phyloP scores from a whole-genome alignment of 2,329 filamentous ascomycete species.

The Apiospora arundinis region DNA sequence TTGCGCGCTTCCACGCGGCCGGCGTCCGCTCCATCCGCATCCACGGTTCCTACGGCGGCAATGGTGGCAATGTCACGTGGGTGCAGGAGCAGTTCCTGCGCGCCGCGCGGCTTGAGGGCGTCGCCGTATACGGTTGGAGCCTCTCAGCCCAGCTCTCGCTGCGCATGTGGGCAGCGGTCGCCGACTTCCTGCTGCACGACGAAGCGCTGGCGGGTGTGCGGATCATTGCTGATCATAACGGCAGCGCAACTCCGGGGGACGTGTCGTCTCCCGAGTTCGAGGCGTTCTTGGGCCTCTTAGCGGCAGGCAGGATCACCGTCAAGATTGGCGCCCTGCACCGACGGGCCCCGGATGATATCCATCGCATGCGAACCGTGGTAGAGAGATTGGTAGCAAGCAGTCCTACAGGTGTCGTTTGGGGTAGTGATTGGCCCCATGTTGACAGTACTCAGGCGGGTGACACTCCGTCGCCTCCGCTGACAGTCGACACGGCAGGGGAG shows the following conservation, averaged over 20 bases:
- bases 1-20: conserved; percentile 2
- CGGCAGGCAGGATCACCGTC: not conserved
- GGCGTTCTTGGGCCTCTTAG: not conserved
- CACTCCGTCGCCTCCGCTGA: not conserved
- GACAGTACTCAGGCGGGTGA: not conserved
- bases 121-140: conserved; percentile 5
- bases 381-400: not conserved
- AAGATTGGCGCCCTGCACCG: conserved; percentile 17
- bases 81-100: not conserved
- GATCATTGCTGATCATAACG: conserved; percentile 13
- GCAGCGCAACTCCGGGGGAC: conserved; percentile 8
- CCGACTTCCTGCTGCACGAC: not conserved
- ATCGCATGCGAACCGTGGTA: conserved; percentile 3
- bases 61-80: not conserved
- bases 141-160: conserved; percentile 18
- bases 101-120: not conserved
- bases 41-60: conserved; percentile 8
- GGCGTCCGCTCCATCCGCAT: conserved; percentile 13
- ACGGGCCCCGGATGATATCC: not conserved
- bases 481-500: conserved; percentile 6
- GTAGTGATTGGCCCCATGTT: conserved; percentile 18
- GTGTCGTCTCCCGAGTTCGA: conserved; percentile 6
- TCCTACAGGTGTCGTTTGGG: not conserved
- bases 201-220: not conserved
- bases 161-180: conserved; percentile 14